Evolutionary conservation across 306 rosid species (phyloP), one percentile per base, ranked within the genome.

Genomic region (Malus fusca): DNA sequence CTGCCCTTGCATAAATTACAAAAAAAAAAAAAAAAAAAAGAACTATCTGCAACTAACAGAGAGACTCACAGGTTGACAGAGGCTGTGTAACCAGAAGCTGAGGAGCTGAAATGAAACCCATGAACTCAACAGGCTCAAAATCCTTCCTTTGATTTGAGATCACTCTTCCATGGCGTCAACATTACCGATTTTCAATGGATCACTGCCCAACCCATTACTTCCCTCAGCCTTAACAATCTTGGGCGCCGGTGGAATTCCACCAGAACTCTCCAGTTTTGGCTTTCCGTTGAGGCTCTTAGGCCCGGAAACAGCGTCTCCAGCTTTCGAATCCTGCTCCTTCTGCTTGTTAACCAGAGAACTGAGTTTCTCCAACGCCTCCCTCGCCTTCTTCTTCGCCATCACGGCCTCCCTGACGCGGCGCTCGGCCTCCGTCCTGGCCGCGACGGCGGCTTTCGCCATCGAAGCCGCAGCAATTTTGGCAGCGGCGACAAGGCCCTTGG

Each of bases 341-440:
- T 88, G 86, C 72, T n/a, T 60, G 18, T 74, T 72, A 8, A 77
- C 69, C 3, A 91, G 73, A 74, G 17, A 69, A 1, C 81, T 89
- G 1, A 91, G 80, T 3, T 58, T 58, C 6, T 91, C 90, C 87
- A 91, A 68, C 0, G 91, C 92, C 46, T 88, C 88, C 28, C 44
- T 73, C 9, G 95, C 97, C 70, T 72, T 80, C 82, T 83, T 91
- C 84, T 81, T 85, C 0, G 95, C 94, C 18, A 68, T 44, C 9
- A 82, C 86, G 0, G 97, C 97, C 53, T 84, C 87, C 78, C 44
- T 68, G 17, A 81, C 84, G 6, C 87, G 82, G 35, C 81, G 74
- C 76, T 89, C 95, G 0, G 97, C 94, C 0, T 85, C 85, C 6
- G 55, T 61, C 76, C 88, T 68, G 6, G 90, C 89, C 0, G 75